Evolutionary conservation across 352 stramenopile species (phyloP).

Genomic region (Phytophthora podocarpi): DNA sequence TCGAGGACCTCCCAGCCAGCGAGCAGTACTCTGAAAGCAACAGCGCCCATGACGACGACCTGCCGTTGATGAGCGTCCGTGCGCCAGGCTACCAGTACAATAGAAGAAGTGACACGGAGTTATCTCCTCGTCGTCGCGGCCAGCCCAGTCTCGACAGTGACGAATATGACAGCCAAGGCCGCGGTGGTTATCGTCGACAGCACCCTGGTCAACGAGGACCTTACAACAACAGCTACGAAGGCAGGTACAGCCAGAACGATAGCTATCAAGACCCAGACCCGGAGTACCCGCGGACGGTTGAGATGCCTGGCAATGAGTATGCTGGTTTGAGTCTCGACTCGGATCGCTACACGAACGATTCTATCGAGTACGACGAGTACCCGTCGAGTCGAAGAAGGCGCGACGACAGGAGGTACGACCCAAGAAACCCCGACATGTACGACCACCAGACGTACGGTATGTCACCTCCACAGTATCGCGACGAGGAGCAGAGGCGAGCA

Average conservation of each 20-base stretch:
- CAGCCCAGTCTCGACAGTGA: constrained; percentile 18
- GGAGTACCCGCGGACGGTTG: constrained; percentile 25
- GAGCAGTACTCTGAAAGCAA: constrained; percentile 39
- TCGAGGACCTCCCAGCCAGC: constrained; percentile 32
- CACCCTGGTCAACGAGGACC: constrained; percentile 16
- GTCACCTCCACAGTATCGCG: constrained; percentile 22
- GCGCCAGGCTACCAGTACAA: constrained; percentile 37
- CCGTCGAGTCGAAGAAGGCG: constrained; percentile 16
- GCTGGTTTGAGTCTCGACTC: constrained; percentile 16
- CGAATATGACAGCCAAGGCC: constrained; percentile 19
- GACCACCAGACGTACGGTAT: constrained; percentile 24
- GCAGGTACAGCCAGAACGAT: constrained; percentile 23
- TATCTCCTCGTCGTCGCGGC: constrained; percentile 16
- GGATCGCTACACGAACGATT: constrained; percentile 26
- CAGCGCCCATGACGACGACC: constrained; percentile 34
- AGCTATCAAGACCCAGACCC: constrained; percentile 33
- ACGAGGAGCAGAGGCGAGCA: constrained; percentile 27
- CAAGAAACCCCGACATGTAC: constrained; percentile 33
- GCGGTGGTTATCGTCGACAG: constrained; percentile 6
- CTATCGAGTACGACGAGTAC: constrained; percentile 24
- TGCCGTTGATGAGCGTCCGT: constrained; percentile 32
- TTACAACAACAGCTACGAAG: constrained; percentile 27
- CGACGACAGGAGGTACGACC: constrained; percentile 32
- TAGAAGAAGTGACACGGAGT: constrained; percentile 20
- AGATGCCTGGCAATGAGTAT: constrained; percentile 29